These are phyloP conservation scores for Lecanosticta acicola DNA, from an alignment of 2,329 filamentous ascomycete genomes.

Conservation along the genomic window DNA sequence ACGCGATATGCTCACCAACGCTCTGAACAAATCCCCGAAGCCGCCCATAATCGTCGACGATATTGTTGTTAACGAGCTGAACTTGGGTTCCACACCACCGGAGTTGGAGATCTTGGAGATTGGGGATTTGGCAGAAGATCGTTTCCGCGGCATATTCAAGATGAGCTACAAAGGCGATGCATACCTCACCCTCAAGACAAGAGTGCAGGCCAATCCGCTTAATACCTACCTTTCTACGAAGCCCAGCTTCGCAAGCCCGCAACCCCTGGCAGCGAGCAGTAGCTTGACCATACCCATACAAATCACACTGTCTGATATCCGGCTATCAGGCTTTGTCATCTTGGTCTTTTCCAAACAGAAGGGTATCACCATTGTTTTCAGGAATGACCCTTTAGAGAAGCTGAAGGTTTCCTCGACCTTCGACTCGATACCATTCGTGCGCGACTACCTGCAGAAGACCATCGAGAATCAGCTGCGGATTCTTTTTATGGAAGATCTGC, in stretches of 20 bases:
- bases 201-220: conserved; percentile 94
- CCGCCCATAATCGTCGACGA: conserved; percentile 99
- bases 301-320: conserved; percentile 92
- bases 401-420: conserved; percentile 98
- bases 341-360: conserved; percentile 97
- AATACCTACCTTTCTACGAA: conserved; percentile 93
- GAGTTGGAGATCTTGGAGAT: conserved; percentile 97
- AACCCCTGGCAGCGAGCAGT: conserved; percentile 83
- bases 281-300: conserved; percentile 95
- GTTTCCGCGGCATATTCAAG: conserved; percentile 97
- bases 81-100: conserved; percentile 88
- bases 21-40: conserved; percentile 95
- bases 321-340: conserved; percentile 94
- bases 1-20: conserved; percentile 87
- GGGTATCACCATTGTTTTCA: conserved; percentile 90
- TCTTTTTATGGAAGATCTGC: conserved; percentile 95
- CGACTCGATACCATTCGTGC: conserved; percentile 96
- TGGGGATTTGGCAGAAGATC: conserved; percentile 91
- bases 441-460: conserved; percentile 91
- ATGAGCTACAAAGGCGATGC: conserved; percentile 98
- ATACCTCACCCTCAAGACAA: conserved; percentile 87
- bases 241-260: conserved; percentile 84
- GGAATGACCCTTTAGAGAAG: conserved; percentile 95
- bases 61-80: conserved; percentile 96
- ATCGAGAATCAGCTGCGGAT: conserved; percentile 91